Conservation (phyloP, 1,284 basidiomycete genomes). For the Ustilago cynodontis region DNA sequence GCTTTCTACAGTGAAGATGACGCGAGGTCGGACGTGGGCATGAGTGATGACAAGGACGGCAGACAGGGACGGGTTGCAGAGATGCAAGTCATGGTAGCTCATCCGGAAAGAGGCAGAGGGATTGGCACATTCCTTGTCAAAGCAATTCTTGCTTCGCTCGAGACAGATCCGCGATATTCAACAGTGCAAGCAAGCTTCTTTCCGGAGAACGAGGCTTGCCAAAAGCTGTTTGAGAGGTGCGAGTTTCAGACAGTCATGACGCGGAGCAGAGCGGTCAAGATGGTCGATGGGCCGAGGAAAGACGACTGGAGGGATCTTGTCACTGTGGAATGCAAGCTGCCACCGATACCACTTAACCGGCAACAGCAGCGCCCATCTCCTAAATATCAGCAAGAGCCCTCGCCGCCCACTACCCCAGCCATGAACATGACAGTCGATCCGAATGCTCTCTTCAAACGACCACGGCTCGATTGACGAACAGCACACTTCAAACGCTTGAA, state of each 20-base stretch:
- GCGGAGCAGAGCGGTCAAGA: slow-evolving; percentile 17
- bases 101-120: slow-evolving; percentile 28
- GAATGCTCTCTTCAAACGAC: slow-evolving; percentile 32
- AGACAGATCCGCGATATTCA: slow-evolving; percentile 19
- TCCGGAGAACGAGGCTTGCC: slow-evolving; percentile 26
- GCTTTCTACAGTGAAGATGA: slow-evolving; percentile 21
- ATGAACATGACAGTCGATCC: slow-evolving; percentile 37
- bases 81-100: slow-evolving; percentile 42
- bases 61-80: slow-evolving; percentile 24
- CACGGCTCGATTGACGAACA: slow-evolving; percentile 10
- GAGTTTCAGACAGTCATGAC: slow-evolving; percentile 11
- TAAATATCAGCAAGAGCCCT: neutral
- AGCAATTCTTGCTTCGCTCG: slow-evolving; percentile 21
- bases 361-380: slow-evolving; percentile 7
- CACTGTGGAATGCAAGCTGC: slow-evolving; percentile 18
- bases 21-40: neutral
- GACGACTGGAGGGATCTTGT: slow-evolving; percentile 40
- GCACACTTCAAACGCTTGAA: neutral
- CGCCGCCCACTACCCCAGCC: neutral
- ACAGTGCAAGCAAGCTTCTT: slow-evolving; percentile 43
- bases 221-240: slow-evolving; percentile 15
- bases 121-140: slow-evolving; percentile 27
- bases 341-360: slow-evolving; percentile 12
- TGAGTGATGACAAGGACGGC: neutral
- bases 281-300: slow-evolving; percentile 35